Percentiles rank a stretch among this genome's conserved stretches.
phyloP scores from a whole-genome alignment of 108 stramenopile species.

The Fragilaria crotonensis region DNA sequence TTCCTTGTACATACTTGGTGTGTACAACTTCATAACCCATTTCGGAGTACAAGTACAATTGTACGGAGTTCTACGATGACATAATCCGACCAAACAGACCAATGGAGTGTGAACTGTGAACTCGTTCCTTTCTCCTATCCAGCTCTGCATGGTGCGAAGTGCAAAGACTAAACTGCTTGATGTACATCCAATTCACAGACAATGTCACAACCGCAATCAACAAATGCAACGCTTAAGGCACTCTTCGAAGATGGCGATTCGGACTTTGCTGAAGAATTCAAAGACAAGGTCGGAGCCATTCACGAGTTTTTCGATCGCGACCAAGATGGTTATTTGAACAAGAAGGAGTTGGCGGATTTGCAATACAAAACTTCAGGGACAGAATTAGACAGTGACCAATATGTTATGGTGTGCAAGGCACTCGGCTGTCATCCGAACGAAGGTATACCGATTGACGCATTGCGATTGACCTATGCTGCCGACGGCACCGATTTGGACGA shows the following conservation, averaged over 20 bases:
- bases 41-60: no score
- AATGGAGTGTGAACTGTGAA: no score
- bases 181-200: no score
- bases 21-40: no score
- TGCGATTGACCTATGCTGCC: conserved; percentile 40
- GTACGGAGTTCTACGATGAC: no score
- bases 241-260: conserved; percentile 4
- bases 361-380: conserved; percentile 29
- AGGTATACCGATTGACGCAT: conserved; percentile 31
- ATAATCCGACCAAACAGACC: no score
- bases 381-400: conserved; percentile 28
- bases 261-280: conserved; percentile 13
- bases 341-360: conserved; percentile 24
- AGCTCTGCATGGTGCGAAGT: no score
- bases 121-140: no score
- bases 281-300: conserved; percentile 12
- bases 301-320: conserved; percentile 40
- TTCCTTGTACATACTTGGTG: no score
- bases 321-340: conserved; percentile 35
- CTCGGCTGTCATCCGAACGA: conserved; percentile 31
- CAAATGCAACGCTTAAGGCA: no score
- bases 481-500: conserved; percentile 24
- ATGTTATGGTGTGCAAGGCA: conserved; percentile 31
- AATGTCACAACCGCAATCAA: no score
- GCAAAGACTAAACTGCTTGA: no score